phyloP scores from a whole-genome alignment of 176 grass and related monocot genomes.

The Tillandsia leiboldiana region DNA sequence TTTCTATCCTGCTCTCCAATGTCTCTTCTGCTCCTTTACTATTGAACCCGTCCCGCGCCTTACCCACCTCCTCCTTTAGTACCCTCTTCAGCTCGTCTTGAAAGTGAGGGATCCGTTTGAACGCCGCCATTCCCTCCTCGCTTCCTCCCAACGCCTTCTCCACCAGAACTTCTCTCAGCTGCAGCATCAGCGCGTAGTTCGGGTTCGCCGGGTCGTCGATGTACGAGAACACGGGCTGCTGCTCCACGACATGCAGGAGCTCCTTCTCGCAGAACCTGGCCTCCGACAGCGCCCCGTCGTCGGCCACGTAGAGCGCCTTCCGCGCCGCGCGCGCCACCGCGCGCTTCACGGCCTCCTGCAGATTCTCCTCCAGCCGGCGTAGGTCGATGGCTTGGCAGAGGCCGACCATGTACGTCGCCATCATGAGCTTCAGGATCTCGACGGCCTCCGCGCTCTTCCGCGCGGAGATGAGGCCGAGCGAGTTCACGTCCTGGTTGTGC shows the following conservation, averaged over 20 bases:
- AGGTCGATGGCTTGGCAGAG: slow-evolving; percentile 22
- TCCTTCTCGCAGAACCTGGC: slow-evolving; percentile 23
- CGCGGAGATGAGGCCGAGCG: slow-evolving; percentile 18
- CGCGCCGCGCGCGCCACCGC: slow-evolving; percentile 1
- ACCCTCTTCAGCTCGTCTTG: slow-evolving; percentile 2
- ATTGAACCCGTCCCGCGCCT: slow-evolving; percentile 7
- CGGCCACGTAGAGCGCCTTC: slow-evolving; percentile 4
- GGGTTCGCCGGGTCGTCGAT: slow-evolving; percentile 19
- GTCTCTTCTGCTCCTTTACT: not conserved
- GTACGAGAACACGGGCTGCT: slow-evolving; percentile 18
- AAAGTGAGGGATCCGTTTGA: slow-evolving; percentile 12
- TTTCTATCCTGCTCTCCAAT: slow-evolving; percentile 6
- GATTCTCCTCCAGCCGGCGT: slow-evolving; percentile 6
- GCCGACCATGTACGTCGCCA: slow-evolving; percentile 18
- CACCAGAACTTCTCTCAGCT: slow-evolving; percentile 16
- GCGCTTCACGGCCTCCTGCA: slow-evolving; percentile 14
- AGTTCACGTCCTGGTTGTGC: slow-evolving; percentile 27
- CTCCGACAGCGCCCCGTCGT: slow-evolving; percentile 3
- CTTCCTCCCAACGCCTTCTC: slow-evolving; percentile 12
- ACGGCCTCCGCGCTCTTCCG: slow-evolving; percentile 21
- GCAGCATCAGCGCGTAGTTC: slow-evolving; percentile 5
- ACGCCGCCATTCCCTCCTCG: slow-evolving; percentile 11
- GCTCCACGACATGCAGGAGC: slow-evolving; percentile 10
- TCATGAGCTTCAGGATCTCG: slow-evolving; percentile 21
- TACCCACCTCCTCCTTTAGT: slow-evolving; percentile 1